A percentile compares a stretch with the other conserved stretches of the same genome.
These are phyloP conservation scores for Penicillium antarcticum DNA, from an alignment of 495 filamentous ascomycete genomes.

Conservation along the genomic window DNA sequence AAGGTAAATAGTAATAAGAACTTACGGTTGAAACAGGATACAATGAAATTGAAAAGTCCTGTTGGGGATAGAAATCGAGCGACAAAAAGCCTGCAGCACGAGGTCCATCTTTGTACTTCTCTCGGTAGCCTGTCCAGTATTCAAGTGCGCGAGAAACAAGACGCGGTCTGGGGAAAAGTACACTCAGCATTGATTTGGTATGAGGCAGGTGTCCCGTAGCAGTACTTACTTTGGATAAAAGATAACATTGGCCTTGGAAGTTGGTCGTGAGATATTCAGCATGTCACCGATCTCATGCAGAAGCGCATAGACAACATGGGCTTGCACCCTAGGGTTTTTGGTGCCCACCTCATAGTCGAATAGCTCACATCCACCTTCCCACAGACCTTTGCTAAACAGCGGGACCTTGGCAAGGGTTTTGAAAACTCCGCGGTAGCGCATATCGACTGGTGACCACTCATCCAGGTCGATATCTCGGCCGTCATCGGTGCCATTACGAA, in stretches of 20 bases:
- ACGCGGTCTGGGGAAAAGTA: constrained; percentile 12
- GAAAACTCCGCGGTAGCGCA: constrained; percentile 29
- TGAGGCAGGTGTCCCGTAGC: too few relatives aligned
- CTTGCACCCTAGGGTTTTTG: constrained; percentile 14
- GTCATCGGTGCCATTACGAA: constrained; percentile 16
- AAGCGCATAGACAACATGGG: constrained; percentile 27
- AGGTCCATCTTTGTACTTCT: constrained; percentile 24
- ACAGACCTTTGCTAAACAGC: constrained; percentile 17
- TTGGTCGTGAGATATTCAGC: constrained; percentile 15
- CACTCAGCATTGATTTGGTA: too few relatives aligned
- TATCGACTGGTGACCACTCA: constrained; percentile 26
- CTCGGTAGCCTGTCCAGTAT: constrained; percentile 31
- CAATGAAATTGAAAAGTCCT: neutral
- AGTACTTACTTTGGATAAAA: constrained; percentile 20
- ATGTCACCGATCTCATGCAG: constrained; percentile 23
- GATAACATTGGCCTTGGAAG: neutral
- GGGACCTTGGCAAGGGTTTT: constrained; percentile 26
- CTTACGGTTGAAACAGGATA: constrained; percentile 22
- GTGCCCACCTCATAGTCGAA: neutral
- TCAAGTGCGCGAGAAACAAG: constrained; percentile 18
- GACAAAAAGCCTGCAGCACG: constrained; percentile 17
- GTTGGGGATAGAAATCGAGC: constrained; percentile 16
- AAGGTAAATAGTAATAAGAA: too few relatives aligned
- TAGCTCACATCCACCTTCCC: constrained; percentile 9
- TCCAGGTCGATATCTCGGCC: constrained; percentile 15